phyloP scores from a whole-genome alignment of 2,329 filamentous ascomycete genomes.

The Aspergillus flavus region DNA sequence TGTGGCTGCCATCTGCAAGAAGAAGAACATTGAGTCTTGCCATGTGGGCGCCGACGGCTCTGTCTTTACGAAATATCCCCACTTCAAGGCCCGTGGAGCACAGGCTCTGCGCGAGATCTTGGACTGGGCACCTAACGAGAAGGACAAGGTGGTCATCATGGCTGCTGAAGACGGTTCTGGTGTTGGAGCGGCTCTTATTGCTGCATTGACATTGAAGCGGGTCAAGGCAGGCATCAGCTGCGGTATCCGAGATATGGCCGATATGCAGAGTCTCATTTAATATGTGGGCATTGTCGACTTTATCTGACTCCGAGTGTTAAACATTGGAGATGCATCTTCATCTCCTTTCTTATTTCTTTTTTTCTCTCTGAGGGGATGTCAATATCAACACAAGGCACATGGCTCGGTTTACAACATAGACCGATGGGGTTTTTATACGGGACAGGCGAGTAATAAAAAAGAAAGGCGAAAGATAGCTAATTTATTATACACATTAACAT shows the following conservation, averaged over 20 bases:
- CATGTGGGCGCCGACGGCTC: slow-evolving; percentile 97
- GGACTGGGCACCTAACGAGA: slow-evolving; percentile 83
- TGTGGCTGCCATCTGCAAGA: slow-evolving; percentile 93
- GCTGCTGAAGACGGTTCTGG: slow-evolving; percentile 94
- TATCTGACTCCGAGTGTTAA: background rate
- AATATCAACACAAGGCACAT: background rate
- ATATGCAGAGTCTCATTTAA: slow-evolving; percentile 38
- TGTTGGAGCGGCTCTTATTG: slow-evolving; percentile 96
- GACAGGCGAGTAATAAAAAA: background rate
- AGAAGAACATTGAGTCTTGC: slow-evolving; percentile 85
- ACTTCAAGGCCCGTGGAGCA: slow-evolving; percentile 93
- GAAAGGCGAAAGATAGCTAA: background rate
- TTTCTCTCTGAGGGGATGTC: background rate
- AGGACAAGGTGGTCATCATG: slow-evolving; percentile 84
- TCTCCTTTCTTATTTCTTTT: background rate
- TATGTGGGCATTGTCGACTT: background rate
- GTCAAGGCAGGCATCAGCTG: slow-evolving; percentile 61
- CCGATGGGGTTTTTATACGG: background rate
- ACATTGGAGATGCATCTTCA: background rate
- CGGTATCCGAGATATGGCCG: slow-evolving; percentile 57
- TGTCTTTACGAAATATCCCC: slow-evolving; percentile 98
- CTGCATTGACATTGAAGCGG: slow-evolving; percentile 67
- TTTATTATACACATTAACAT: background rate
- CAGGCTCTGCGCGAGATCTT: slow-evolving; percentile 91
- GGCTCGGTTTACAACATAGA: background rate